Base-by-base conservation (phyloP, 2,329 filamentous ascomycete genomes). In the Bertia moriformis region DNA sequence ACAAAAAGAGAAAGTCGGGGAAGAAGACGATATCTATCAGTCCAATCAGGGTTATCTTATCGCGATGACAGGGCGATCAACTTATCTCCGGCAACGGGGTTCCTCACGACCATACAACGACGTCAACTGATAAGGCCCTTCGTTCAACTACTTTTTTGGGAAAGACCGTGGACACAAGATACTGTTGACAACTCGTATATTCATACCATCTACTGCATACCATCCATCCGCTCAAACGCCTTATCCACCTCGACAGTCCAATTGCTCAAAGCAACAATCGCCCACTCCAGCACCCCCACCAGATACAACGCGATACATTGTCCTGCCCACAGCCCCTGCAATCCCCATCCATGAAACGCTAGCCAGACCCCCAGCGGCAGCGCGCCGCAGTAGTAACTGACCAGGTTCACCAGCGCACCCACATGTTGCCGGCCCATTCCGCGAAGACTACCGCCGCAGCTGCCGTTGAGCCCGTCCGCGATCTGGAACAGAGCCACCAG, bases 401-500 rank as follows among this genome's bases (percentile, higher is more conserved):
- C 57, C 14, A 88, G 65, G 53, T 93, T 93, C 39, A 93, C 84
- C 1, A 76, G 61, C 1, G 85, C 86, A 13, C 87, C 87, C 38
- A 93, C 70, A 66, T 88, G 86, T 56, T 93, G 86, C 40, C 83
- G 64, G 2, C 86, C 87, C 83, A 89, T 91, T 0, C 86, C 87
- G 45, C 86, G 62, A 13, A 93, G 60, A 15, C 77, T 75, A 1
- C 87, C 86, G 1, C 87, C 86, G 51, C 86, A 93, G 43, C 76
- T 83, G 1, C 86, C 85, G 49, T 91, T 91, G 22, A 93, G 60
- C 0, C 86, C 87, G 53, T 93, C 86, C 0, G 86, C 85, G 43
- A 93, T 88, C 61, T 93, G 86, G 58, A 93, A 93, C 2, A 93
- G 63, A 1, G 86, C 87, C 1, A 93, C 86, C 49, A 78, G 89